Conservation (phyloP, 164 flowering plant species). For the Taxillus chinensis region DNA sequence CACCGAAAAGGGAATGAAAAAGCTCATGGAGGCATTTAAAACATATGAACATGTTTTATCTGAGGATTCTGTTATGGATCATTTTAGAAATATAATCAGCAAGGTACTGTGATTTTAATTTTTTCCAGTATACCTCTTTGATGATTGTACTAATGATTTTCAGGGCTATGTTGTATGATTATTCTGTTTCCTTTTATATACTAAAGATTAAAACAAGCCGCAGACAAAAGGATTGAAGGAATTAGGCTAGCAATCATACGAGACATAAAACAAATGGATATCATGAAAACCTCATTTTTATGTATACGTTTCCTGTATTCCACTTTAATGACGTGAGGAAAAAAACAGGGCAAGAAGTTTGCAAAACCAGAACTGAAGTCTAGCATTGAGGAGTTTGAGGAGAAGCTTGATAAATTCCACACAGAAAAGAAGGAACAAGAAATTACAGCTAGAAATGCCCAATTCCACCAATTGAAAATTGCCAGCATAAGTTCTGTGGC, state of each 20-base stretch:
- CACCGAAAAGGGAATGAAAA: constrained; percentile 89
- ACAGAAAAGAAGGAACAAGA: constrained; percentile 85
- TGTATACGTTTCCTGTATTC: no score
- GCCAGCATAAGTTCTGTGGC: constrained; percentile 21
- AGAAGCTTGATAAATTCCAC: constrained; percentile 70
- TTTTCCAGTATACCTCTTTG: neutral
- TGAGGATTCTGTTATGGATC: constrained; percentile 74
- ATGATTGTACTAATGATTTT: no score
- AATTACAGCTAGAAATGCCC: constrained; percentile 77
- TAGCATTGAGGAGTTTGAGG: constrained; percentile 89
- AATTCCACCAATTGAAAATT: constrained; percentile 55
- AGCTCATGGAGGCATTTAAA: constrained; percentile 82
- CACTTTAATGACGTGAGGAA: neutral
- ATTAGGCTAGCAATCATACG: no score
- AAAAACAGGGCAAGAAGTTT: constrained; percentile 73
- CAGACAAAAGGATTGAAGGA: no score
- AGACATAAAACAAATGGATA: no score
- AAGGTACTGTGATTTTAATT: constrained; percentile 41
- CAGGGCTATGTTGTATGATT: no score
- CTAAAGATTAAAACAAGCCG: no score
- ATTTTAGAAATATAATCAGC: constrained; percentile 68
- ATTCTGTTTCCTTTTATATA: no score
- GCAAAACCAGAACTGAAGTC: constrained; percentile 82
- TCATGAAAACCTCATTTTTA: no score
- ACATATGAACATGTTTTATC: constrained; percentile 70